phyloP scores from a whole-genome alignment of 2,329 filamentous ascomycete genomes.

The Aspergillus vadensis region DNA sequence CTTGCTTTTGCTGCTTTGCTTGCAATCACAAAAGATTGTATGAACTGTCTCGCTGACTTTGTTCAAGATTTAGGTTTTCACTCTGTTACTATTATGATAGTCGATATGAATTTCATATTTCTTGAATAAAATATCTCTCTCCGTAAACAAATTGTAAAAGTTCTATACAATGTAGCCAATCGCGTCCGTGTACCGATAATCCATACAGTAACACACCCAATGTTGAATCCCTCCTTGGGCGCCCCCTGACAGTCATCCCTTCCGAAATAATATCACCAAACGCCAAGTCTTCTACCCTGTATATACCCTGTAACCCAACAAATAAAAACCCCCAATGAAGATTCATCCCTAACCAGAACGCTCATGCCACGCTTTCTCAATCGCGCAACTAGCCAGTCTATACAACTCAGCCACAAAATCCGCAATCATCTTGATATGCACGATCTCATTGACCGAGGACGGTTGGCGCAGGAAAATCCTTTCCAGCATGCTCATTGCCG shows the following conservation, averaged over 20 bases:
- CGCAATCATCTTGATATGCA: constrained; percentile 46
- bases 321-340: too few species aligned
- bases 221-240: too few species aligned
- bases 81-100: not conserved
- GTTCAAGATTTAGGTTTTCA: not conserved
- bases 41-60: constrained; percentile 3
- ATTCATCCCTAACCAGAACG: constrained; percentile 13
- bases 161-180: too few species aligned
- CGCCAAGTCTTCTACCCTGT: not conserved
- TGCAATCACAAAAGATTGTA: not conserved
- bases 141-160: not conserved
- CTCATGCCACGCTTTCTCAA: constrained; percentile 43
- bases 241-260: not conserved
- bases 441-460: constrained; percentile 39
- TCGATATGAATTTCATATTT: not conserved
- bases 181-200: too few species aligned
- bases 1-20: not conserved
- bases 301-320: not conserved
- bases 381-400: constrained; percentile 48
- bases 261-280: not conserved
- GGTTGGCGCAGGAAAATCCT: constrained; percentile 34
- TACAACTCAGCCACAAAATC: constrained; percentile 50
- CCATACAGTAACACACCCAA: too few species aligned
- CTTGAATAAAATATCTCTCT: not conserved
- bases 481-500: constrained; percentile 48